A percentile compares a stretch with the other conserved stretches of the same genome.
phyloP scores from a whole-genome alignment of 768 basidiomycete genomes.

The Tricholoma terreum region DNA sequence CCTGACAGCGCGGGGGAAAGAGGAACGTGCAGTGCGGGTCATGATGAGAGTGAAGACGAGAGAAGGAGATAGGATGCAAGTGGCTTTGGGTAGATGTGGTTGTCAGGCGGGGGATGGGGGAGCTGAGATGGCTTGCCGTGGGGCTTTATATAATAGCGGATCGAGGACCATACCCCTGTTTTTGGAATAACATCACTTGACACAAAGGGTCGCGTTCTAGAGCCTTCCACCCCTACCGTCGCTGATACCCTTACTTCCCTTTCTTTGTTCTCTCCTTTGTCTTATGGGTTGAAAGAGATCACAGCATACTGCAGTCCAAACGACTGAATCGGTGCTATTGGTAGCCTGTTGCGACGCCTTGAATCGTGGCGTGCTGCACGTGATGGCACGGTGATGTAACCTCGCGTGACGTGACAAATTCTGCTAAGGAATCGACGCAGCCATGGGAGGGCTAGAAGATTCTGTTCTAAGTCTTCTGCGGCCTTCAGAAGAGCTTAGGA shows the following conservation, averaged over 20 bases:
- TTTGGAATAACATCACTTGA: constrained; percentile 15
- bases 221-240: constrained; percentile 13
- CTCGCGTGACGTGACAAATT: neutral
- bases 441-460: constrained; percentile 3
- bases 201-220: constrained; percentile 13
- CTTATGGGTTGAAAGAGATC: neutral
- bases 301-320: neutral
- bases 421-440: too few relatives aligned
- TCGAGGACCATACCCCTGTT: constrained; percentile 14
- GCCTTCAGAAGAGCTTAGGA: constrained; percentile 44
- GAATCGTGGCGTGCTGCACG: neutral
- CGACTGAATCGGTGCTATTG: neutral
- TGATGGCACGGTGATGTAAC: neutral
- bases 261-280: neutral
- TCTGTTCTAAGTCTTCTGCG: constrained; percentile 13
- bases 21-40: constrained; percentile 78
- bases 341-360: neutral
- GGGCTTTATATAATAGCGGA: constrained; percentile 18
- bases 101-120: constrained; percentile 2
- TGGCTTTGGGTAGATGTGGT: constrained; percentile 6
- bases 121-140: constrained; percentile 1
- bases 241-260: neutral
- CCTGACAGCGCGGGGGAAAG: constrained; percentile 65
- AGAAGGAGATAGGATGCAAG: neutral
- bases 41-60: constrained; percentile 36